Base-by-base conservation (phyloP, 441 rosid species). In the Pelargonium cotyledonis region DNA sequence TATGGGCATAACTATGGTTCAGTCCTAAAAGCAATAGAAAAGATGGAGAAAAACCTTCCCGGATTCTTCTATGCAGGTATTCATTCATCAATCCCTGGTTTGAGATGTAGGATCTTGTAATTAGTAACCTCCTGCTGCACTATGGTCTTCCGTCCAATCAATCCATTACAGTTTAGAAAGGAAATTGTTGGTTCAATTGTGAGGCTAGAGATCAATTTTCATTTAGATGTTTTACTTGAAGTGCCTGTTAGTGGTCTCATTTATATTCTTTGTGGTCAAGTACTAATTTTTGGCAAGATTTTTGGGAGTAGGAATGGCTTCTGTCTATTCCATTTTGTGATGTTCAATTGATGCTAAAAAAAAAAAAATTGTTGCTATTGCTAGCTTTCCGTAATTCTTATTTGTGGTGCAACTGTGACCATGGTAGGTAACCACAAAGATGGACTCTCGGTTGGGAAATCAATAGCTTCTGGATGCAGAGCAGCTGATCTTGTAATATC, bases 61-160 rank as follows among this genome's bases (percentile, higher is more conserved):
- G 98, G 98, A 60, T 87, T 89, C 84, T 89, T 89, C 84, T 89
- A 94, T 19, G 97, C 98, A 76, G 98, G 98, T 89, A 83, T 78
- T 57, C 29, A 68, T 63, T 69, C 29, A 11, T 53, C 60, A 53
- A 19, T 26, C 62, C 6, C 57, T 58, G 58, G 31, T 58, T 65
- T 66, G 49, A 23, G 57, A 65, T 63, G 6, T 40, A 55, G 38
- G 60, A 47, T 26, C 63, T 60, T 21, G 58, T 29, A 29, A 63
- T 29, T 14, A 0, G 15, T 38, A 63, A 26, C 66, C 26, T 12
- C 8, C 38, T 4, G 44, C 15, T 38, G 7, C 43, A 63, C 6
- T 62, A 11, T 9, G 41, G 1, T 62, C 16, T 62, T 62, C 4
- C 26, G 16, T 55, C 23, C 23, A n/a, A 23, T 16, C 26, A 9